Conservation (phyloP, 441 rosid species). For the Hura crepitans region DNA sequence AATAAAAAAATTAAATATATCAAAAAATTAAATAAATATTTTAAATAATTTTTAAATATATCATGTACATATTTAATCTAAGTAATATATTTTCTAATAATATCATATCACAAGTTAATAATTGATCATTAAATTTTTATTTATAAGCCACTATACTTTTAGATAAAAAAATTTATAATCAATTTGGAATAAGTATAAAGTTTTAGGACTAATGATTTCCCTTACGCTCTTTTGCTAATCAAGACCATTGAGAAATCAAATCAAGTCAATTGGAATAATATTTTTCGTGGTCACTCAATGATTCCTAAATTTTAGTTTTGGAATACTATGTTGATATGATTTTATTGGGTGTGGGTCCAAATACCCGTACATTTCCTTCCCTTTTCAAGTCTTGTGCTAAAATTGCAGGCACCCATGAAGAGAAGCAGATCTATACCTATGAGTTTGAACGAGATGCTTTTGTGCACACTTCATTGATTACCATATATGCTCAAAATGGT, state of each 20-base stretch:
- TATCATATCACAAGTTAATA: too few relatives aligned
- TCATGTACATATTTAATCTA: too few relatives aligned
- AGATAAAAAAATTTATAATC: too few relatives aligned
- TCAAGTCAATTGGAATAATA: constrained; percentile 54
- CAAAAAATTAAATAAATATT: too few relatives aligned
- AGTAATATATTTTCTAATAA: too few relatives aligned
- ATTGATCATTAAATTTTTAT: too few relatives aligned
- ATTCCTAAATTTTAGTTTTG: constrained; percentile 38
- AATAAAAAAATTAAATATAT: too few relatives aligned
- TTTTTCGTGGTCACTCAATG: constrained; percentile 48
- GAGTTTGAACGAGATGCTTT: constrained; percentile 41
- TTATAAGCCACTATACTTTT: too few relatives aligned
- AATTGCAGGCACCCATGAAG: constrained; percentile 34
- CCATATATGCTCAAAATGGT: constrained; percentile 51
- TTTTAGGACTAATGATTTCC: too few relatives aligned
- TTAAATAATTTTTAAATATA: too few relatives aligned
- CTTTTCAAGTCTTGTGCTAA: constrained; percentile 56
- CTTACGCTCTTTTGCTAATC: constrained; percentile 48
- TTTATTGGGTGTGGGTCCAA: constrained; percentile 38
- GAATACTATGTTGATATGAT: constrained; percentile 45
- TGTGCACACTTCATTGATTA: constrained; percentile 55
- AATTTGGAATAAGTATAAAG: too few relatives aligned
- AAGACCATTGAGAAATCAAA: constrained; percentile 50
- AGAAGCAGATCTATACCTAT: constrained; percentile 53
- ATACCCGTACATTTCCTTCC: constrained; percentile 56